Evolutionary conservation across 129 eudicot species (phyloP).

Genomic region (Centrapalus pauciflorus): DNA sequence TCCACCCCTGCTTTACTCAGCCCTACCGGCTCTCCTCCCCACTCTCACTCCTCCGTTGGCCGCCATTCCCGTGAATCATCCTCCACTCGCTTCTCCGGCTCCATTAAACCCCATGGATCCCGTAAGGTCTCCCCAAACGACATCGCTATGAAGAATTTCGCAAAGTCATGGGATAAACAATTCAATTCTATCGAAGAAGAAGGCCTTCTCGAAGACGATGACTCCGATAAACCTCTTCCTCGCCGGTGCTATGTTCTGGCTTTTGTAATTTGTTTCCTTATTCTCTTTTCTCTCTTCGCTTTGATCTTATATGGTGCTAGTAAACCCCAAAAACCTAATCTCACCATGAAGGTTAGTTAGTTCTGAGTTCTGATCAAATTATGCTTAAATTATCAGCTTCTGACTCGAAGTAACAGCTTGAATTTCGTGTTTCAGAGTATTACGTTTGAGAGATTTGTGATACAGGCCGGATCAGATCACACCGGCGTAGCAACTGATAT

Average conservation of each 20-base stretch:
- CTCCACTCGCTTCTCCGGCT: conserved; percentile 82
- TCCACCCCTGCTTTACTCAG: conserved; percentile 65
- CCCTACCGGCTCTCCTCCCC: conserved; percentile 82
- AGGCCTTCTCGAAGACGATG: conserved; percentile 55
- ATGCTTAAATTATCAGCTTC: not conserved
- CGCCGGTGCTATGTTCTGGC: conserved; percentile 57
- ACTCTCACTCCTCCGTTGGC: conserved; percentile 72
- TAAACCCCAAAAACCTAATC: conserved; percentile 67
- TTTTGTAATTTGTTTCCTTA: conserved; percentile 46
- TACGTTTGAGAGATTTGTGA: conserved; percentile 54
- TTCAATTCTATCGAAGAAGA: conserved; percentile 68
- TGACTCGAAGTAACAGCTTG: not conserved
- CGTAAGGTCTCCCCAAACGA: conserved; percentile 56
- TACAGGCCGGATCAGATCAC: conserved; percentile 86
- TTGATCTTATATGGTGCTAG: conserved; percentile 70
- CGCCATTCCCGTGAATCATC: conserved; percentile 92
- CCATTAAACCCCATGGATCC: conserved; percentile 55
- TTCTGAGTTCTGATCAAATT: not conserved
- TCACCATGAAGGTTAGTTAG: conserved; percentile 53
- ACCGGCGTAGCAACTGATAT: conserved; percentile 93
- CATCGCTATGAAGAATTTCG: conserved; percentile 25
- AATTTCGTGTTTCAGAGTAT: conserved; percentile 51
- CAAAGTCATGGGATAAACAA: conserved; percentile 39
- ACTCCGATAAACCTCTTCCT: conserved; percentile 31
- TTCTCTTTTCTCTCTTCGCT: conserved; percentile 63